Evolutionary conservation across 345 rosid species (phyloP), one percentile per base, ranked within the genome.

Genomic region (Eucalyptus cloeziana): DNA sequence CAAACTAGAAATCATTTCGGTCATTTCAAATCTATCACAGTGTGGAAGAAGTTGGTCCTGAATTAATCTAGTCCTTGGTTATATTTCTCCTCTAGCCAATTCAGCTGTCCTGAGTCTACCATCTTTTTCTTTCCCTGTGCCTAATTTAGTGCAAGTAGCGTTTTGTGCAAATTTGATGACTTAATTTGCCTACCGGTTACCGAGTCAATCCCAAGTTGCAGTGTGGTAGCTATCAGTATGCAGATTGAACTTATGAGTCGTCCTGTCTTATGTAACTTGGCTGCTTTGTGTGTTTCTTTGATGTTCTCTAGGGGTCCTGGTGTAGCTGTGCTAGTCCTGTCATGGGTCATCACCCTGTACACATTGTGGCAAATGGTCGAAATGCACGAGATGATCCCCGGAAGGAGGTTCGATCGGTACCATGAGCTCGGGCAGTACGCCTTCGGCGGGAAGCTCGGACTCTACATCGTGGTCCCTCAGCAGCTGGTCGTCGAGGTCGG

Each of bases 291-390:
- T 27, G 44, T 87, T 56, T 22, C 56, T 17, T 67, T 50, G 88
- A 86, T 85, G 85, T 76, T 76, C 43, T 37, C 27, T 89, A 94
- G 95, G 96, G 96, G 96, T 80, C 96, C 94, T 6, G 95, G 95
- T 19, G 92, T 93, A 8, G 94, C 88, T 7, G 88, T 94, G 52
- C 88, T 95, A 87, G 43, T 93, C 49, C 89, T 95, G 7, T 94
- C 95, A 16, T 95, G 96, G 95, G 1, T 89, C 85, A 91, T 93
- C 87, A 95, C 96, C 4, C 89, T 94, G 0, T 95, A 93, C 92
- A 94, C 99, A 24, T 69, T 96, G 87, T 96, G 99, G 97, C 98
- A 96, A 91, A 96, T 96, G 99, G 99, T 96, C 8, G 95, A 95
- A 85, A 96, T 95, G 99, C 99, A 95, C 86, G 97, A 96, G 88